Percentiles rank a stretch among this genome's conserved stretches.
These are phyloP conservation scores for Eucalyptus lansdowneana DNA, from an alignment of 345 rosid genomes.

Conservation along the genomic window DNA sequence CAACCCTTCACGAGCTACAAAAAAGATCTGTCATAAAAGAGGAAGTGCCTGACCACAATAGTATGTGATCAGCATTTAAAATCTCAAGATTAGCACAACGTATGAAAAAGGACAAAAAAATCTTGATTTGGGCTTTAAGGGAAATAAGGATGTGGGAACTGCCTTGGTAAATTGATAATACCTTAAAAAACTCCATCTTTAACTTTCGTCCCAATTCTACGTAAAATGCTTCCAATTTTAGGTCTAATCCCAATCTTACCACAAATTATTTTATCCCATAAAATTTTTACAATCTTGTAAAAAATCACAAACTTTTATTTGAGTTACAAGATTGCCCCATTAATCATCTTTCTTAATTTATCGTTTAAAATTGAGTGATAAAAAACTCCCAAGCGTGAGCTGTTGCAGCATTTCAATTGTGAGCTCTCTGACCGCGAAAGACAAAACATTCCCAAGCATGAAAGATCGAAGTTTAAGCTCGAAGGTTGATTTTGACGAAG, in stretches of 20 bases:
- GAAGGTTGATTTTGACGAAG: fast-evolving
- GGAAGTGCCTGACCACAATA: background rate
- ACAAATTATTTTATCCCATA: too few relatives aligned
- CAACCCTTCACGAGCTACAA: background rate
- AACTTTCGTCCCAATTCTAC: too few relatives aligned
- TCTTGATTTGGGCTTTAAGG: background rate
- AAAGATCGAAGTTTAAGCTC: too few relatives aligned
- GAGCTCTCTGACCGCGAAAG: fast-evolving
- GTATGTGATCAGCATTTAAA: background rate
- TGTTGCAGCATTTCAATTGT: fast-evolving
- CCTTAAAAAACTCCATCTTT: too few relatives aligned
- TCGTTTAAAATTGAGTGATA: too few relatives aligned
- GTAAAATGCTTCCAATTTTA: too few relatives aligned
- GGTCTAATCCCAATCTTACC: too few relatives aligned
- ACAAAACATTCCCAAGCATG: too few relatives aligned
- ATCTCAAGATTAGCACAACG: background rate
- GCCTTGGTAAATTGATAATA: background rate
- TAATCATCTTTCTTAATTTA: too few relatives aligned
- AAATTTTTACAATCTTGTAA: too few relatives aligned
- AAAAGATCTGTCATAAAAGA: background rate
- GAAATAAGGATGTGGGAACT: background rate
- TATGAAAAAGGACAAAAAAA: background rate
- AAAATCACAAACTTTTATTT: too few relatives aligned
- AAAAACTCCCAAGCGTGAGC: fast-evolving
- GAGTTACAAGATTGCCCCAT: too few relatives aligned